Conservation (phyloP, 202 grass and related monocot species). For the Musa balbisiana region DNA sequence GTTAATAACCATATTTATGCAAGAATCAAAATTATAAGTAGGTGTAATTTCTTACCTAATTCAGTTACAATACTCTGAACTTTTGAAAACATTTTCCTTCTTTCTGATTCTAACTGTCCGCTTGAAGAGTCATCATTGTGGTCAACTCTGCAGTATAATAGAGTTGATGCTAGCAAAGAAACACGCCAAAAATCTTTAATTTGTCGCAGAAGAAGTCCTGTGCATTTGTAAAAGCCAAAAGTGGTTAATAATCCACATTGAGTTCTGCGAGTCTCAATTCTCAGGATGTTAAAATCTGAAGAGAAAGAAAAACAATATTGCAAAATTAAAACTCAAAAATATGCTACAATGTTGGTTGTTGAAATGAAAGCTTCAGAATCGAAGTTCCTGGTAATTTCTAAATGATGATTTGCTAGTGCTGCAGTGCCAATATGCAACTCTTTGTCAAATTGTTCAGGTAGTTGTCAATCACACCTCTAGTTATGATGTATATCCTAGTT, state of each 20-base stretch:
- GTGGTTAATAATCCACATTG: neutral
- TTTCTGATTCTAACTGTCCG: constrained; percentile 32
- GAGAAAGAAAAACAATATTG: neutral
- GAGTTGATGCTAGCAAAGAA: constrained; percentile 48
- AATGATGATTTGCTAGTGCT: too few relatives aligned
- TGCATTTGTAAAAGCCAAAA: neutral
- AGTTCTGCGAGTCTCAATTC: neutral
- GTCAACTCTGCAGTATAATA: constrained; percentile 32
- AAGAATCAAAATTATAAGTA: constrained; percentile 4
- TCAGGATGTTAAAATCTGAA: neutral
- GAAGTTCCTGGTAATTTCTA: neutral
- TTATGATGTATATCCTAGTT: too few relatives aligned
- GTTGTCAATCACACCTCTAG: too few relatives aligned
- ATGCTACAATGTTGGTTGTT: too few relatives aligned
- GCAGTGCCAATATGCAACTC: too few relatives aligned
- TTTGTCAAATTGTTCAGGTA: too few relatives aligned
- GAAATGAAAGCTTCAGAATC: neutral
- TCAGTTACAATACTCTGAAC: constrained; percentile 45
- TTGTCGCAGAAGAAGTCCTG: constrained; percentile 80
- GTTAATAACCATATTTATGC: neutral
- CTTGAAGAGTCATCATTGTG: constrained; percentile 18
- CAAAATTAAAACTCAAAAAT: neutral
- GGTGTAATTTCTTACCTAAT: constrained; percentile 36
- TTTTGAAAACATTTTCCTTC: constrained; percentile 46
- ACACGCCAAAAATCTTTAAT: constrained; percentile 84